Evolutionary conservation across 352 stramenopile genomes (phyloP).

Genomic region (Halophytophthora batemanensis): DNA sequence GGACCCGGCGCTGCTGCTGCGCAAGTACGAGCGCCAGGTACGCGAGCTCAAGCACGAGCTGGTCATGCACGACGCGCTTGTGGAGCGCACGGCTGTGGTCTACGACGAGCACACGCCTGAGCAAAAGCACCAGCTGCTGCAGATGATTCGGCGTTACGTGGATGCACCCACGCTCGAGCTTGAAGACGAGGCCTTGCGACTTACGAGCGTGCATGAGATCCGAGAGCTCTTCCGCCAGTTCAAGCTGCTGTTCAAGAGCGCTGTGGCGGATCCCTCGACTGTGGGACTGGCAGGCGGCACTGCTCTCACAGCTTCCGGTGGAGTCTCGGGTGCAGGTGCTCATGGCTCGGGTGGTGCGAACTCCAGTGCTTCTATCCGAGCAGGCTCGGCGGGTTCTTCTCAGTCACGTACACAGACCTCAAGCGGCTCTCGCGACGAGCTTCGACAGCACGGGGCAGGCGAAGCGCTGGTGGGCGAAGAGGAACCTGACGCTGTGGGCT

Average conservation of each 20-base stretch:
- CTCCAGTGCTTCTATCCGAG: conserved; percentile 25
- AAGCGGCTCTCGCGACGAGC: conserved; percentile 41
- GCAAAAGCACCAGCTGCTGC: conserved; percentile 80
- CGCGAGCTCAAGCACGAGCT: conserved; percentile 92
- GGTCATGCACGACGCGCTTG: conserved; percentile 92
- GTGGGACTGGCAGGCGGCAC: not conserved
- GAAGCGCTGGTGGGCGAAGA: conserved; percentile 59
- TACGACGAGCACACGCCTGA: conserved; percentile 91
- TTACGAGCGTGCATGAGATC: conserved; percentile 90
- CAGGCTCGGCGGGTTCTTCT: conserved; percentile 50
- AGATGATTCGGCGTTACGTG: conserved; percentile 72
- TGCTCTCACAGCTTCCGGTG: conserved; percentile 4
- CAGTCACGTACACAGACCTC: conserved; percentile 49
- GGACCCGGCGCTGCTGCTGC: conserved; percentile 79
- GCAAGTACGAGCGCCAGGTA: conserved; percentile 91
- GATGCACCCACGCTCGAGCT: conserved; percentile 66
- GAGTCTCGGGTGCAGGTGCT: not conserved
- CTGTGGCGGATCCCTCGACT: conserved; percentile 20
- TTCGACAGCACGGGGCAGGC: conserved; percentile 22
- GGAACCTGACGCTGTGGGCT: conserved; percentile 47
- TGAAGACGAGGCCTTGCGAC: conserved; percentile 66
- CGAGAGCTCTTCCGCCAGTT: conserved; percentile 91
- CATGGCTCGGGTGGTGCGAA: conserved; percentile 6
- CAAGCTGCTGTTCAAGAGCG: conserved; percentile 78
- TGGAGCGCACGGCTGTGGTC: conserved; percentile 78